Evolutionary conservation across 1,284 basidiomycete genomes (phyloP).

Genomic region (Schizopora paradoxa): DNA sequence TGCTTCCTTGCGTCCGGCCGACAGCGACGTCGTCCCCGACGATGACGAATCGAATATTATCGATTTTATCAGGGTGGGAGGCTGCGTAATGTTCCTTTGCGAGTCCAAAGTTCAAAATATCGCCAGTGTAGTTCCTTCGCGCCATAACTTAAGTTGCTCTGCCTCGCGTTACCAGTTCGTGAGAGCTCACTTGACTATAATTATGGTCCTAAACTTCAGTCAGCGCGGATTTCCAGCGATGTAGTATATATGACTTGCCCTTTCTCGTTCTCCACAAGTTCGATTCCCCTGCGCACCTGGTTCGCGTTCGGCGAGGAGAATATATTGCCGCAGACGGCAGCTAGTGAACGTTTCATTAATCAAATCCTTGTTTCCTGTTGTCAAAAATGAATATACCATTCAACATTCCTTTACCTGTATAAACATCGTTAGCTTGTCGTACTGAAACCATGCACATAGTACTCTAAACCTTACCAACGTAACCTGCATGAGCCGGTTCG

Average conservation of each 20-base stretch:
- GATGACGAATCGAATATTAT: constrained; percentile 73
- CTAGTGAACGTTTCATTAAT: constrained; percentile 31
- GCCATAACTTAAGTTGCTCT: constrained; percentile 15
- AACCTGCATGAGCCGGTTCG: constrained; percentile 83
- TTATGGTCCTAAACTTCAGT: constrained; percentile 51
- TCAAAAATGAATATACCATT: constrained; percentile 41
- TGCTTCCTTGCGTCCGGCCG: constrained; percentile 68
- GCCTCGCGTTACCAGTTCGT: not conserved
- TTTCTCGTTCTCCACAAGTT: constrained; percentile 71
- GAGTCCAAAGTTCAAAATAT: constrained; percentile 89
- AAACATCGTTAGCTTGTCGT: not conserved
- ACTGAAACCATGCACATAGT: not conserved
- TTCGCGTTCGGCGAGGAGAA: constrained; percentile 85
- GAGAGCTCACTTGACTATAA: constrained; percentile 72
- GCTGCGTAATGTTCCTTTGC: constrained; percentile 84
- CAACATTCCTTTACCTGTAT: constrained; percentile 71
- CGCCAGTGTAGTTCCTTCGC: constrained; percentile 78
- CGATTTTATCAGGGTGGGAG: constrained; percentile 58
- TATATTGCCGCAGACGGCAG: constrained; percentile 81
- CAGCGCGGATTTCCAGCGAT: constrained; percentile 8
- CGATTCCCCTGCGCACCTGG: constrained; percentile 77
- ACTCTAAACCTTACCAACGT: constrained; percentile 50
- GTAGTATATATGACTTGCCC: constrained; percentile 45
- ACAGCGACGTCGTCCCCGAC: constrained; percentile 94
- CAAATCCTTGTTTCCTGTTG: constrained; percentile 7